phyloP scores from a whole-genome alignment of 1,139 yeast genomes.

The Kodamaea plutei region DNA sequence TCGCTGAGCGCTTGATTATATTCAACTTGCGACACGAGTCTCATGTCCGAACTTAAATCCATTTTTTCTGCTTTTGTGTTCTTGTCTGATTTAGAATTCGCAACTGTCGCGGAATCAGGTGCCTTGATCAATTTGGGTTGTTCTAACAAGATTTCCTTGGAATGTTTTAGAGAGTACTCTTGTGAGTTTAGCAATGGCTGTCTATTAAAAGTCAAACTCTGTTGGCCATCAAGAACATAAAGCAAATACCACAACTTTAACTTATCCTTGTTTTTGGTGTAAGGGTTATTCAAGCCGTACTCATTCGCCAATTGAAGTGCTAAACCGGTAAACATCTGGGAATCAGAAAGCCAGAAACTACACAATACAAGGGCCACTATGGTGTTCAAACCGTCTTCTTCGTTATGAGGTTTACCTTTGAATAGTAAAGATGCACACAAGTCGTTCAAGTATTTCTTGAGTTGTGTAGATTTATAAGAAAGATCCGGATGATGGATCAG shows the following conservation, averaged over 20 bases:
- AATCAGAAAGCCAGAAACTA: constrained; percentile 65
- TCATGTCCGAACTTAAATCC: constrained; percentile 38
- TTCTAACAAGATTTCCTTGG: constrained; percentile 31
- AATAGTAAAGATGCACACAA: constrained; percentile 47
- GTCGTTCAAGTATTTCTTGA: constrained; percentile 42
- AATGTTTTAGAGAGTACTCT: constrained; percentile 42
- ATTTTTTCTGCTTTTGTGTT: neutral
- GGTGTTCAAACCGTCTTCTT: constrained; percentile 53
- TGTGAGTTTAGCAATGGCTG: constrained; percentile 49
- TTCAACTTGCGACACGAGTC: constrained; percentile 69
- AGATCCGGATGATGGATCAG: constrained; percentile 56
- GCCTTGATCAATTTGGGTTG: constrained; percentile 5
- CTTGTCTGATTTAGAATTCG: neutral
- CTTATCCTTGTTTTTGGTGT: constrained; percentile 33
- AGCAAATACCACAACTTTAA: constrained; percentile 63
- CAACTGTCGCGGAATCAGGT: neutral
- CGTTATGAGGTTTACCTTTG: constrained; percentile 37
- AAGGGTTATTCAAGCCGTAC: constrained; percentile 44
- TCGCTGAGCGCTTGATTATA: constrained; percentile 63
- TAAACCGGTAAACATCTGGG: constrained; percentile 63
- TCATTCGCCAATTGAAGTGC: constrained; percentile 64
- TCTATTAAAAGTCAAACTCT: constrained; percentile 57
- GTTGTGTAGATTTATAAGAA: constrained; percentile 30
- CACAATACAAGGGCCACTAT: constrained; percentile 61
- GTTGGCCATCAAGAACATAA: constrained; percentile 69